Conservation (phyloP, 768 basidiomycete genomes). For the Kwoniella sp. region DNA sequence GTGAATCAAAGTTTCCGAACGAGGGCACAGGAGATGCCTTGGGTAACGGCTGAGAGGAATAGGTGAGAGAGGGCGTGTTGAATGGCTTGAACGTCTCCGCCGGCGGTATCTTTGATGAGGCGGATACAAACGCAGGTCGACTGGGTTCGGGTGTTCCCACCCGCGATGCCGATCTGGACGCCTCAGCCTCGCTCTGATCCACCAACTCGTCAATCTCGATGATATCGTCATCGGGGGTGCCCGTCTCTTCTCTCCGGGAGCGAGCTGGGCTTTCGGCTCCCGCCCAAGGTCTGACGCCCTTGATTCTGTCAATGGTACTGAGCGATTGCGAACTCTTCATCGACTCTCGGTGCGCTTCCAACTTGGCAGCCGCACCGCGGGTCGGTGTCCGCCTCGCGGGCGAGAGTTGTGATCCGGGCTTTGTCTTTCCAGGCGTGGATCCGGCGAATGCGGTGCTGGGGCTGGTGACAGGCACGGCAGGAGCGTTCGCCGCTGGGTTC, state of each 20-base stretch:
- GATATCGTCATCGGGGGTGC: constrained; percentile 8
- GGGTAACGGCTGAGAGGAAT: constrained; percentile 4
- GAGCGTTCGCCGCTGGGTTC: constrained; percentile 2
- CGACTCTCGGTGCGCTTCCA: constrained; percentile 25
- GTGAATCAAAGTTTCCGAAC: constrained; percentile 9
- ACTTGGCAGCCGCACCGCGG: constrained; percentile 37
- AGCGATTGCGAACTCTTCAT: constrained; percentile 14
- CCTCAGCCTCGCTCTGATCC: constrained; percentile 3
- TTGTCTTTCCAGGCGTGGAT: constrained; percentile 17
- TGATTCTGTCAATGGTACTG: constrained; percentile 23
- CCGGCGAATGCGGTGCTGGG: constrained; percentile 5
- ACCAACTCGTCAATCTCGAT: constrained; percentile 16
- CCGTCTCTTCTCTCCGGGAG: background rate
- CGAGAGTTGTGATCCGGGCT: constrained; percentile 3
- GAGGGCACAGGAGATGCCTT: background rate
- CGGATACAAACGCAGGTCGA: background rate
- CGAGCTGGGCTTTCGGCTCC: constrained; percentile 4
- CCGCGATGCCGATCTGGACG: background rate
- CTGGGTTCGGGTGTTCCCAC: background rate
- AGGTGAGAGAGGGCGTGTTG: constrained; percentile 9
- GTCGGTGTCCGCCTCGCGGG: constrained; percentile 22
- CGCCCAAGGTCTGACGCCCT: constrained; percentile 20
- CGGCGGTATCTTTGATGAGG: constrained; percentile 2
- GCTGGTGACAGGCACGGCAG: constrained; percentile 8
- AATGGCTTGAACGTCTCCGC: constrained; percentile 26